Base-by-base conservation (phyloP, 2,329 filamentous ascomycete genomes). In the Grosmannia clavigera region DNA sequence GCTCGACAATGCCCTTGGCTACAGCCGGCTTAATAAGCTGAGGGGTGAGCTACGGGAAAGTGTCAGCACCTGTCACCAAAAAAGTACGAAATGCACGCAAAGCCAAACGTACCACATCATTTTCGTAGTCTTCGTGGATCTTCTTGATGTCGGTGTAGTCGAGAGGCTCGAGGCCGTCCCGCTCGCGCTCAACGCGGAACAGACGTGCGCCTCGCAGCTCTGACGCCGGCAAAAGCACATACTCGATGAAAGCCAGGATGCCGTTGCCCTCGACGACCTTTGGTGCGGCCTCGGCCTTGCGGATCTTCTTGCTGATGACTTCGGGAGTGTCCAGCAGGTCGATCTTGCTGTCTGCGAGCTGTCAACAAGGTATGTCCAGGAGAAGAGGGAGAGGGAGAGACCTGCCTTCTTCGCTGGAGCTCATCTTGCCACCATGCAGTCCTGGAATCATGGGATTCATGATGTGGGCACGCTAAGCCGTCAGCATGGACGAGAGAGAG, bases 21-120 rank as follows among this genome's bases (percentile, higher is more conserved):
- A 95, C 84, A 12, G 89, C 90, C n/a, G 86, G 81, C 77, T 99
- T 97, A 58, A 97, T 78, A 14, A 88, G 75, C 76, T 96, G 92
- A 0, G 94, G 94, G 1, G 88, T 90, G 63, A 96, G 81, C 58
- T 59, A 35, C 6, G 53, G n/a, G 7, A 19, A 43, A 16, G 31
- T 38, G 58, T 59, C 56, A 59, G 58, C 22, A 80, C 85, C 64
- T 6, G 64, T 14, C 19, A 0, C 7, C 12, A 19, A 52, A n/a
- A 19, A 55, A 11, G 7, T 52, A 9, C 2, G 29, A n/a, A 22
- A 3, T 7, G 29, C 6, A 35, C 29, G 12, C 14, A 54, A 22
- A 2, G 27, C 22, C 2, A n/a, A 1, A 31, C 58, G 1, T 22
- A 59, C 58, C 64, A 88, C 79, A 69, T 97, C 92, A 58, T 82